Evolutionary conservation across 306 rosid genomes (phyloP).

Genomic region (Urtica urens): DNA sequence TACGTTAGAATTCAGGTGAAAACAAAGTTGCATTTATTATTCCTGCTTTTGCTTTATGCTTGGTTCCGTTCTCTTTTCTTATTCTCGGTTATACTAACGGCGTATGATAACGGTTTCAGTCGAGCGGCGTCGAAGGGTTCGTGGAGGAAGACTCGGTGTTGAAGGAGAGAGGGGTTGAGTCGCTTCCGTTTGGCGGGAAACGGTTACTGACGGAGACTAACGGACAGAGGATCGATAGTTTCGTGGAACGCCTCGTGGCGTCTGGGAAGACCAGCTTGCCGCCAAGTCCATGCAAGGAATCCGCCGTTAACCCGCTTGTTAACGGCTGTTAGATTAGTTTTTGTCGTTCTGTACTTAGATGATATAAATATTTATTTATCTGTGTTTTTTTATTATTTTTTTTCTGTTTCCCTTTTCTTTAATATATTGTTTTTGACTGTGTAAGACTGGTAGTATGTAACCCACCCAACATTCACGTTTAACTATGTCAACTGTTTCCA

Average conservation of each 20-base stretch:
- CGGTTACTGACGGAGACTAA: constrained; percentile 89
- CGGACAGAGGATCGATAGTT: constrained; percentile 72
- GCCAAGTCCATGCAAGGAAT: constrained; percentile 60
- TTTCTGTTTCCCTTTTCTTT: background rate
- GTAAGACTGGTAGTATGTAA: constrained; percentile 24
- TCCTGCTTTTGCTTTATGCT: constrained; percentile 8
- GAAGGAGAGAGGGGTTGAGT: constrained; percentile 62
- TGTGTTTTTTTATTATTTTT: too few relatives aligned
- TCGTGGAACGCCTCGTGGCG: constrained; percentile 65
- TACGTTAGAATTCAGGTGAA: constrained; percentile 95
- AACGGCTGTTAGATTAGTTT: constrained; percentile 35
- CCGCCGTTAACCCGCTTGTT: constrained; percentile 44
- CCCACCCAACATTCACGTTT: constrained; percentile 23
- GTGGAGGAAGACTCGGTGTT: constrained; percentile 36
- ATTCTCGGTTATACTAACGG: background rate
- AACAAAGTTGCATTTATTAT: background rate
- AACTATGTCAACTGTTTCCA: constrained; percentile 3
- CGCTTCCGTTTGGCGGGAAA: constrained; percentile 98
- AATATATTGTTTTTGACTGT: too few relatives aligned
- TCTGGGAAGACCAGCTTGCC: constrained; percentile 61
- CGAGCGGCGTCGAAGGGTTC: constrained; percentile 39
- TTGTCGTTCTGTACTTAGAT: background rate
- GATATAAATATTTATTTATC: background rate
- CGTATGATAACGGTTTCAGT: constrained; percentile 31
- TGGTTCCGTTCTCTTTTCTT: constrained; percentile 9